Conservation (phyloP, 2,329 filamentous ascomycete species). For the Immersiporthe knoxdaviesiana region DNA sequence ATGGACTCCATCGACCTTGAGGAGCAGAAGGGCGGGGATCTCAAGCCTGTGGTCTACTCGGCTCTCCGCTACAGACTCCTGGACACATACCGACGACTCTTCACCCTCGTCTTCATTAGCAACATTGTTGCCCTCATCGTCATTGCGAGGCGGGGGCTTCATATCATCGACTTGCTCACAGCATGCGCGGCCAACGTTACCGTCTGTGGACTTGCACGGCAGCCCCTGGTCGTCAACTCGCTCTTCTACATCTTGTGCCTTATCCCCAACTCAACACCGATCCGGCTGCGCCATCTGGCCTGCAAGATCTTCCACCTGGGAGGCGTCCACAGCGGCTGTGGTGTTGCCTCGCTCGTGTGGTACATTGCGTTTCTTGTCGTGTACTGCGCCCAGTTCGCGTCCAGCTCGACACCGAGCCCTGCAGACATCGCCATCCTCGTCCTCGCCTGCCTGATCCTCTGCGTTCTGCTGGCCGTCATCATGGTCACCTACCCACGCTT, state of each 20-base stretch:
- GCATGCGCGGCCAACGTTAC: constrained; percentile 52
- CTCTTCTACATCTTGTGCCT: constrained; percentile 31
- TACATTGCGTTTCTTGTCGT: constrained; percentile 34
- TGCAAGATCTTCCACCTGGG: constrained; percentile 58
- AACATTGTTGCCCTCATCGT: constrained; percentile 54
- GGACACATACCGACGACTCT: constrained; percentile 60
- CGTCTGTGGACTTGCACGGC: constrained; percentile 54
- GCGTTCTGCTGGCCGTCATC: constrained; percentile 64
- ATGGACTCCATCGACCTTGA: constrained; percentile 1
- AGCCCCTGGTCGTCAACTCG: constrained; percentile 56
- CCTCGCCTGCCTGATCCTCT: constrained; percentile 59
- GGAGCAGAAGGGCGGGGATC: neutral
- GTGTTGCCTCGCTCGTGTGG: constrained; percentile 54
- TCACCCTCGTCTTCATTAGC: constrained; percentile 54
- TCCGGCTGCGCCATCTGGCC: constrained; percentile 51
- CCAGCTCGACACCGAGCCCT: constrained; percentile 25
- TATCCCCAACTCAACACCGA: constrained; percentile 48
- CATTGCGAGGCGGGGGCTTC: constrained; percentile 32
- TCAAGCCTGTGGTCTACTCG: constrained; percentile 2
- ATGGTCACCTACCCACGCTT: constrained; percentile 66
- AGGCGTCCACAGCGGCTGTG: constrained; percentile 55
- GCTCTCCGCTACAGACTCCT: constrained; percentile 48
- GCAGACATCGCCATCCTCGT: constrained; percentile 42
- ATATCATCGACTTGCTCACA: constrained; percentile 18
- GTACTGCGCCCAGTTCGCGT: constrained; percentile 45